Percentiles rank a stretch among this genome's conserved stretches.
Evolutionary conservation across 805 yeast species (phyloP).

Genomic region (Metschnikowia cubensis): DNA sequence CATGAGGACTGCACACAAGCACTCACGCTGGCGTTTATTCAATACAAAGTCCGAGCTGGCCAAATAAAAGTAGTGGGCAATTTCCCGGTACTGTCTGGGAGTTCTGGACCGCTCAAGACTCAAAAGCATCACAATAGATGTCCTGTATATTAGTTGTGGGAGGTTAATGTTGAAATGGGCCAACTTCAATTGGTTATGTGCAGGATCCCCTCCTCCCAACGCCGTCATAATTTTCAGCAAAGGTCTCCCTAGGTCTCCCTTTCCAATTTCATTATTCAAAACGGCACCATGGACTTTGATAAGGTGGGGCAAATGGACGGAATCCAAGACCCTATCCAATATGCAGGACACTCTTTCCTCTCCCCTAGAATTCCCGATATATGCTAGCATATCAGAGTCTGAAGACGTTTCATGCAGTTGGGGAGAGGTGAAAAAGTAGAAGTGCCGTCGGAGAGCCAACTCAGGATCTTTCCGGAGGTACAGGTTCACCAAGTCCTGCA

Average conservation of each 20-base stretch:
- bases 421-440: slow-evolving; percentile 16
- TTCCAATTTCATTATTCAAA: neutral
- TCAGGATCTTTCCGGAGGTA: slow-evolving; percentile 8
- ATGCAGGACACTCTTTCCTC: neutral
- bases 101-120: neutral
- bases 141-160: slow-evolving; percentile 15
- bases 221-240: neutral
- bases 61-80: slow-evolving; percentile 15
- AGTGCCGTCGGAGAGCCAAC: slow-evolving; percentile 19
- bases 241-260: neutral
- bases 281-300: neutral
- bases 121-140: slow-evolving; percentile 19
- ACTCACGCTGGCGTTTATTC: slow-evolving; percentile 15
- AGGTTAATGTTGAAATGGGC: slow-evolving; percentile 19
- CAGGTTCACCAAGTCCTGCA: slow-evolving; percentile 21
- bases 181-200: slow-evolving; percentile 20
- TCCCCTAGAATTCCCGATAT: neutral
- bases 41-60: slow-evolving; percentile 28
- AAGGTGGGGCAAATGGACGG: neutral
- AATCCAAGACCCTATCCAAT: neutral
- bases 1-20: slow-evolving; percentile 15
- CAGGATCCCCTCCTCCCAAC: neutral
- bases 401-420: neutral
- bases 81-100: neutral
- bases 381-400: neutral